Evolutionary conservation across 768 basidiomycete species (phyloP), one percentile per base, ranked within the genome.

Genomic region (Mycena maculata): DNA sequence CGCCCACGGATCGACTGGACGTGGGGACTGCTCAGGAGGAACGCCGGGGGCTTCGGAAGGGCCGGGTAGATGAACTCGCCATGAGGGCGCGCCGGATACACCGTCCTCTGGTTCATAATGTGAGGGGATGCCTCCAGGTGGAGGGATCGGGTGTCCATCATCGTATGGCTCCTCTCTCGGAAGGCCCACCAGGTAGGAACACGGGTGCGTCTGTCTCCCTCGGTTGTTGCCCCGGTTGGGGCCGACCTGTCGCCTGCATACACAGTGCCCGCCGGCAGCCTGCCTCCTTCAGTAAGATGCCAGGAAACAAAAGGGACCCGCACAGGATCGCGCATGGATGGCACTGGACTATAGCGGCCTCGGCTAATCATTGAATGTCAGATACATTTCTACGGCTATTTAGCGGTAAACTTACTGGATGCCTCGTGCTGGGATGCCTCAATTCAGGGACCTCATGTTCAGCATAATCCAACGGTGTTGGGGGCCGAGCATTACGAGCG

Each of bases 71-170:
- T 31, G 38, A 31, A 33, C 64, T 52, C 9, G 31, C 13, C 54
- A 54, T 0, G 54, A 39, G 25, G 59, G 54, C 22, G 23, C 41
- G 10, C 47, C 30, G 18, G 60, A 22, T 1, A 50, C 47, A 16
- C 54, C 56, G 13, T 65, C 47, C 9, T 41, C 50, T 18, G 65
- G 65, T 15, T 60, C 59, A 31, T 67, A 67, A 6, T 36, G 12
- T 2, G 58, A 56, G 18, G 15, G 59, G 31, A 33, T 9, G 20
- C 59, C 63, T 1, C 27, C 11, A 6, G 68, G 68, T 12, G 63
- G 8, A 13, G 33, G 6, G 33, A 36, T 36, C 33, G 33, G 33
- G 33, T 13, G 33, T 13, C 33, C 33, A 7, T 36, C 33, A 36
- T 69, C 70, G 57, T 68, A 71, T 45, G 44, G 61, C n/a, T n/a